These are phyloP conservation scores for Rhodomyrtus psidioides DNA, from an alignment of 441 rosid genomes.

Conservation along the genomic window DNA sequence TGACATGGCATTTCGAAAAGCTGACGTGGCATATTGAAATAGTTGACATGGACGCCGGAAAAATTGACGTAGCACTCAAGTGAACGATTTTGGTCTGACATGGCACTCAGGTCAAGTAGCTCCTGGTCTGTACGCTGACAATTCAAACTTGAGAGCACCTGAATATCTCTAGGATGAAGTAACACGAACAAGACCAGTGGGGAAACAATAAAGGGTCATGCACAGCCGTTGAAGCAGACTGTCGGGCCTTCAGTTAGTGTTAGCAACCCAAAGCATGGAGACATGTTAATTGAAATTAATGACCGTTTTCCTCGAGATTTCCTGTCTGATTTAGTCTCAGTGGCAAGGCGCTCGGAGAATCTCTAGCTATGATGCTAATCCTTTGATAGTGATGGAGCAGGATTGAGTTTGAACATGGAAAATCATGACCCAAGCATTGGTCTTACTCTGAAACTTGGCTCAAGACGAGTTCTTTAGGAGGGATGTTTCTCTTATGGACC, in stretches of 20 bases:
- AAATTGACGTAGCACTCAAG: too few species aligned
- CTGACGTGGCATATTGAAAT: too few species aligned
- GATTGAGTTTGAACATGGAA: conserved; percentile 44
- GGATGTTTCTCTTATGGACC: conserved; percentile 55
- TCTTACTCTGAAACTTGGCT: conserved; percentile 64
- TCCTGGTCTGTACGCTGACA: conserved; percentile 19
- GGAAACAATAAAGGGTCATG: conserved; percentile 21
- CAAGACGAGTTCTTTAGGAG: conserved; percentile 42
- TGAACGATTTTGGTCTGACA: too few species aligned
- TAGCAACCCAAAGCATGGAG: conserved; percentile 34
- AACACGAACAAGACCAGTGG: conserved; percentile 21
- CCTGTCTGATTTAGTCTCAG: conserved; percentile 52
- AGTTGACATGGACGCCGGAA: too few species aligned
- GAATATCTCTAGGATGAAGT: conserved; percentile 17
- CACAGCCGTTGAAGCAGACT: conserved; percentile 24
- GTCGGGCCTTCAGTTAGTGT: conserved; percentile 21
- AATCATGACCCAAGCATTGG: conserved; percentile 65
- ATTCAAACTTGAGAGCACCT: conserved; percentile 20
- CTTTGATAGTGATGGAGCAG: conserved; percentile 41
- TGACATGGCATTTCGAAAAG: too few species aligned
- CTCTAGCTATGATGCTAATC: conserved; percentile 22
- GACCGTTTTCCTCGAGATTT: conserved; percentile 67
- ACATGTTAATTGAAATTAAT: conserved; percentile 62
- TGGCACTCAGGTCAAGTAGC: conserved; percentile 25
- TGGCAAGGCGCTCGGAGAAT: conserved; percentile 34